These are phyloP conservation scores for Polyplosphaeria fusca DNA, from an alignment of 495 filamentous ascomycete genomes.

Conservation along the genomic window DNA sequence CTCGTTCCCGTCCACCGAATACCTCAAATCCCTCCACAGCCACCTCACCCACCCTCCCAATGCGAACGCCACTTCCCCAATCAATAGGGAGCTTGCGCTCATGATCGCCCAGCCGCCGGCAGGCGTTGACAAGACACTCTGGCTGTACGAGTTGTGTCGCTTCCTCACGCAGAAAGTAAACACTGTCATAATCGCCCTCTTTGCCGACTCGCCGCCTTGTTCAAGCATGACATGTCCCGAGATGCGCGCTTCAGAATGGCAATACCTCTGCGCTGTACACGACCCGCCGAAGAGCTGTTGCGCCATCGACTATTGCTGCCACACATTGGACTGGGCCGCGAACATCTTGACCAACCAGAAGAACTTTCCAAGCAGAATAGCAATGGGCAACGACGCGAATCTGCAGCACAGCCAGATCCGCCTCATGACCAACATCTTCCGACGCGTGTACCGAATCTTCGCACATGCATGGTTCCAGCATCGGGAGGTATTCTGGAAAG, in stretches of 20 bases:
- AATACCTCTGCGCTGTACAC: constrained; percentile 97
- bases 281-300: constrained; percentile 92
- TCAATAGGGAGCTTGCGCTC: constrained; percentile 68
- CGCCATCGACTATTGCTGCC: constrained; percentile 97
- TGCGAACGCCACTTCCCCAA: constrained; percentile 54
- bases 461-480: constrained; percentile 99
- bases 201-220: constrained; percentile 84
- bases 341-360: constrained; percentile 86
- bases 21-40: constrained; percentile 86
- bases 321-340: constrained; percentile 94
- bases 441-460: constrained; percentile 91
- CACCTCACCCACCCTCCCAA: constrained; percentile 65
- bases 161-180: constrained; percentile 93
- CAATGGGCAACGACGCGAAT: constrained; percentile 52
- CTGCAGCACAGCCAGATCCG: constrained; percentile 58
- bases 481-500: constrained; percentile 88
- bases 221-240: constrained; percentile 85
- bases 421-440: constrained; percentile 89
- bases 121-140: constrained; percentile 76
- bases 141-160: constrained; percentile 96
- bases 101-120: constrained; percentile 74
- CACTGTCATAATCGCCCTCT: constrained; percentile 82
- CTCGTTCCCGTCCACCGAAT: constrained; percentile 97
- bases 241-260: constrained; percentile 98
- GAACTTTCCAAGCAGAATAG: constrained; percentile 85